A percentile compares a stretch with the other conserved stretches of the same genome.
Conservation (phyloP, 192 early-diverging fungal species). For the Cladochytrium replicatum region DNA sequence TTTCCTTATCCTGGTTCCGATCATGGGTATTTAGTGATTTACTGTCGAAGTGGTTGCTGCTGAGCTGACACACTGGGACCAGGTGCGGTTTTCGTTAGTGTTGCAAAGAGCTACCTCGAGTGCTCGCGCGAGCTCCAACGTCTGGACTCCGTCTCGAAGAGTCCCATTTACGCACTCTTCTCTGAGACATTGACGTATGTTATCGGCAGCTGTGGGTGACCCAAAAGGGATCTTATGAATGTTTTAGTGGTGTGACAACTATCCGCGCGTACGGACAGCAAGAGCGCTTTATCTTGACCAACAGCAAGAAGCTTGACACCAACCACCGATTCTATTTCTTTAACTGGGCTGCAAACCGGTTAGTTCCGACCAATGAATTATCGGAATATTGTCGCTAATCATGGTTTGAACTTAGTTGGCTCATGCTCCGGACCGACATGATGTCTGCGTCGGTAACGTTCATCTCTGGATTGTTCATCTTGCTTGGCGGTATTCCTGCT, state of each 20-base stretch:
- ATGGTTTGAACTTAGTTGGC: too few relatives aligned
- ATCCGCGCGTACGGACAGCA: slow-evolving; percentile 37
- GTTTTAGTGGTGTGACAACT: slow-evolving; percentile 36
- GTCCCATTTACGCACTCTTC: slow-evolving; percentile 59
- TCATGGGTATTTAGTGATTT: slow-evolving; percentile 67
- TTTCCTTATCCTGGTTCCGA: slow-evolving; percentile 44
- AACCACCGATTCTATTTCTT: slow-evolving; percentile 83
- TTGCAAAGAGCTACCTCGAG: slow-evolving; percentile 48
- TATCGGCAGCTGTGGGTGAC: too few relatives aligned
- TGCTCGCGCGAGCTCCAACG: slow-evolving; percentile 35
- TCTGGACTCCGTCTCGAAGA: slow-evolving; percentile 37
- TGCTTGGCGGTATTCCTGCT: slow-evolving; percentile 60
- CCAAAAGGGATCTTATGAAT: too few relatives aligned
- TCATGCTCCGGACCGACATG: slow-evolving; percentile 74
- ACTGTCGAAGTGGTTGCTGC: too few relatives aligned
- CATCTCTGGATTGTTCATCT: slow-evolving; percentile 57
- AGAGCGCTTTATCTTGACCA: slow-evolving; percentile 36
- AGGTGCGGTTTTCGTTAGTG: slow-evolving; percentile 43
- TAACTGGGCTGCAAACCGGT: slow-evolving; percentile 74
- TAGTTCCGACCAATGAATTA: too few relatives aligned
- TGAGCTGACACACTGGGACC: too few relatives aligned
- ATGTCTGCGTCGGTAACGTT: slow-evolving; percentile 70
- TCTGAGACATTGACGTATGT: slow-evolving; percentile 49
- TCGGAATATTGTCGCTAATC: too few relatives aligned
- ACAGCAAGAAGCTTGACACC: slow-evolving; percentile 49